phyloP scores from a whole-genome alignment of 176 grass and related monocot genomes.

The Rhynchospora breviuscula region DNA sequence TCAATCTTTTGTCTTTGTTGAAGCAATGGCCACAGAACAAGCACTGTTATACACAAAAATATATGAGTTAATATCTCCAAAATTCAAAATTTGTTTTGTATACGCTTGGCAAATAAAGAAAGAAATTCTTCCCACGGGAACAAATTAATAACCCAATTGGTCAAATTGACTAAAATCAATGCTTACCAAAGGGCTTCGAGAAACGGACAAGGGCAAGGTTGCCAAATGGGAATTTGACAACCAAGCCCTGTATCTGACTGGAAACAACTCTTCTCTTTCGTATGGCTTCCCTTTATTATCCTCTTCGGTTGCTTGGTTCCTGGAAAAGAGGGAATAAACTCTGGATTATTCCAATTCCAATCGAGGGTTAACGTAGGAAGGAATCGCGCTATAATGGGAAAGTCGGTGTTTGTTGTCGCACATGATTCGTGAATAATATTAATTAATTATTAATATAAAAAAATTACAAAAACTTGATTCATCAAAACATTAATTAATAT shows the following conservation, averaged over 20 bases:
- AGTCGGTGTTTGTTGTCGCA: not conserved
- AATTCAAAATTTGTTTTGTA: not conserved
- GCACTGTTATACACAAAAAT: not conserved
- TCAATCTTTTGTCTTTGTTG: not conserved
- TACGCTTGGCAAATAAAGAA: conserved; percentile 9
- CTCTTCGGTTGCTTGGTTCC: conserved; percentile 22
- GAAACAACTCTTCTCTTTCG: conserved; percentile 3
- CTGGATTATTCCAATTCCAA: conserved; percentile 20
- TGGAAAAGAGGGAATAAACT: conserved; percentile 29
- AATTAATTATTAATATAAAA: no score
- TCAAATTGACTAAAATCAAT: not conserved
- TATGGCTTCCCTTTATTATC: not conserved
- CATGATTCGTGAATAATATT: not conserved
- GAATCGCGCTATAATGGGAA: conserved; percentile 6
- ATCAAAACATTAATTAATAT: no score
- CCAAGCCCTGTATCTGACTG: conserved; percentile 32
- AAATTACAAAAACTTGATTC: no score
- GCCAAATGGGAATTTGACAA: conserved; percentile 49
- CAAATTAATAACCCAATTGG: not conserved
- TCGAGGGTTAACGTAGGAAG: not conserved
- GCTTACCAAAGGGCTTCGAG: conserved; percentile 12
- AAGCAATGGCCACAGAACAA: not conserved
- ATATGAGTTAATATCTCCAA: conserved; percentile 7
- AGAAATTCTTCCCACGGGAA: conserved; percentile 11
- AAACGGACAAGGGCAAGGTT: conserved; percentile 27